Evolutionary conservation across 768 basidiomycete species (phyloP).

Genomic region (Amylocystis lapponica): DNA sequence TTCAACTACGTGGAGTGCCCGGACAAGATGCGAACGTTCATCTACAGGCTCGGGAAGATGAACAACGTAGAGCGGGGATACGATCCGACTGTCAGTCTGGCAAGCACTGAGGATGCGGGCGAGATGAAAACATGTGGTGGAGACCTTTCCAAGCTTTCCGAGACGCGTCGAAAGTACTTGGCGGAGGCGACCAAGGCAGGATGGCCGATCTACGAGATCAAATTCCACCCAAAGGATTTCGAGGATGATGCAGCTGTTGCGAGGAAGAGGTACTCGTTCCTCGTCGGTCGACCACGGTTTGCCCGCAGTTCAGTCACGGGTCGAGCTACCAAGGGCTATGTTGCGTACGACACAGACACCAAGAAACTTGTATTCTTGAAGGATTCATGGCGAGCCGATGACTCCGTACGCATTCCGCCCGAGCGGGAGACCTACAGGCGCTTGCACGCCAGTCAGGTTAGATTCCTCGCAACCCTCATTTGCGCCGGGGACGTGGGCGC

Average conservation of each 20-base stretch:
- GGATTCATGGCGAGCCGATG: conserved; percentile 7
- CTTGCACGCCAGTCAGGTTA: neutral
- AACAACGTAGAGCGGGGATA: neutral
- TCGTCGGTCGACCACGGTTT: conserved; percentile 3
- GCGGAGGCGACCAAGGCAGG: neutral
- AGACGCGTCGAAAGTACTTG: neutral
- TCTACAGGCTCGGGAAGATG: conserved; percentile 2
- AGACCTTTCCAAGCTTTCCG: too few relatives aligned
- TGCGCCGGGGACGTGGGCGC: conserved; percentile 8
- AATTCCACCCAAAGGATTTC: neutral
- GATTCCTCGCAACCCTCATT: conserved; percentile 1
- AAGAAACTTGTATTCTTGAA: conserved; percentile 7
- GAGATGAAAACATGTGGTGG: too few relatives aligned
- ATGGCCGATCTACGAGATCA: conserved; percentile 1
- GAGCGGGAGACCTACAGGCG: conserved; percentile 7
- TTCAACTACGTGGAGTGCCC: conserved; percentile 4
- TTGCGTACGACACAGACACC: neutral
- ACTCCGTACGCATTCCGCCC: neutral
- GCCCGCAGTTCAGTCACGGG: neutral
- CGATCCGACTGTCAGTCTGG: conserved; percentile 4
- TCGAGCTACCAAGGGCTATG: conserved; percentile 2
- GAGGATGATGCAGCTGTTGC: neutral
- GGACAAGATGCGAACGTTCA: neutral
- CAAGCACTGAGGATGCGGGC: conserved; percentile 1
- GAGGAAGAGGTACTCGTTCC: neutral